Base-by-base conservation (phyloP, 257 asterid species). In the Cruciata laevipes region DNA sequence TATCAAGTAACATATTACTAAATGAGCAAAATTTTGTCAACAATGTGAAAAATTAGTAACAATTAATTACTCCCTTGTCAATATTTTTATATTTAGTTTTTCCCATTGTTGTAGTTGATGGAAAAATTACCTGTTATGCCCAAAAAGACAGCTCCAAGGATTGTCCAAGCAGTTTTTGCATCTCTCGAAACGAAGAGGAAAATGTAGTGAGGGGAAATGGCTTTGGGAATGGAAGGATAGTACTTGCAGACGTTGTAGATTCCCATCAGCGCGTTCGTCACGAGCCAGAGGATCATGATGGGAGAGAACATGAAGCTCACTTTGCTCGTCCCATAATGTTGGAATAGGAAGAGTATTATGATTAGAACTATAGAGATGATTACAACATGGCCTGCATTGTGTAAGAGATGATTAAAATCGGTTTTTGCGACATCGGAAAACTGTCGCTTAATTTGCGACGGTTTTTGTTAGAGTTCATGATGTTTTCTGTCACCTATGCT, bases 131-230 rank as follows among this genome's bases (percentile, higher is more conserved):
- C 90, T 80, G 91, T 85, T 37, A 83, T 81, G 77, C 89, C 69
- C 69, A 83, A 77, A 81, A 87, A 87, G n/a, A 87, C 91, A 2
- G 89, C 89, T 30, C 91, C 91, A 18, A 83, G 87, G 38, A 85
- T 80, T 68, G 80, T 67, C 82, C 86, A 87, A 0, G 84, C 82
- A 8, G 80, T 76, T 70, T 83, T 83, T 55, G 78, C 77, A 61
- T 80, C 82, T 61, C 71, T 80, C 72, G 71, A 66, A 24, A 79
- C 57, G 82, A 83, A 79, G 44, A 72, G 74, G 47, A 82, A 59
- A 6, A 80, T 68, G 35, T 85, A 85, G 79, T 85, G 84, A 49
- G 91, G 95, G 0, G 95, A 87, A 0, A 82, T 59, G 35, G 88
- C 92, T 70, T 77, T 83, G 67, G 83, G 67, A 57, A 83, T 71